phyloP scores from a whole-genome alignment of 495 filamentous ascomycete genomes.

The Apiosordaria backusii region DNA sequence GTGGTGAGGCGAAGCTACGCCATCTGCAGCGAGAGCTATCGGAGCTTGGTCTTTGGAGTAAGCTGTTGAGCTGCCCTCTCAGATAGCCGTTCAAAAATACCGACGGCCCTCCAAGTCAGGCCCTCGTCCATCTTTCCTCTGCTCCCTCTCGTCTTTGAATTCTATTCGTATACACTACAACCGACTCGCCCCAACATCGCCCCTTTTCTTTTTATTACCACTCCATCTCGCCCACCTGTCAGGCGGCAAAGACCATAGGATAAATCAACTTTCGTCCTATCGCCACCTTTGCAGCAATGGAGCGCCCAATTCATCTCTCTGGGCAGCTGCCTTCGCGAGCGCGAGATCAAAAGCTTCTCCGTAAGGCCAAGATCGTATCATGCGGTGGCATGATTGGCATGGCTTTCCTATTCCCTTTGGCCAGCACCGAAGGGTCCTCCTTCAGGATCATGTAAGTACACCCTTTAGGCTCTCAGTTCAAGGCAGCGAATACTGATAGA shows the following conservation, averaged over 20 bases:
- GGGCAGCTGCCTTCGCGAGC: not conserved
- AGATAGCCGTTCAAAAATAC: not conserved
- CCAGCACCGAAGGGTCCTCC: slow-evolving; percentile 21
- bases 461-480: not conserved
- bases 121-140: not conserved
- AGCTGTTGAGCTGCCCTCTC: not conserved
- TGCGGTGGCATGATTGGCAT: slow-evolving; percentile 35
- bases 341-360: slow-evolving; percentile 2
- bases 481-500: slow-evolving; percentile 13
- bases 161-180: not conserved
- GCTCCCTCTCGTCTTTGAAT: not conserved
- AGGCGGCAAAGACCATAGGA: not conserved
- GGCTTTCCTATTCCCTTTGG: slow-evolving; percentile 31
- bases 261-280: not conserved
- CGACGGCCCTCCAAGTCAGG: not conserved
- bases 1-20: not conserved
- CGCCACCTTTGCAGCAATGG: slow-evolving; percentile 12
- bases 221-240: not conserved
- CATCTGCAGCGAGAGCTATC: not conserved
- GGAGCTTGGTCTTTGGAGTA: not conserved
- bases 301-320: not conserved
- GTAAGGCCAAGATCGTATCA: slow-evolving; percentile 27
- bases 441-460: slow-evolving; percentile 33
- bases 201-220: not conserved
- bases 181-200: not conserved